phyloP scores from a whole-genome alignment of 1,284 basidiomycete genomes.

The Trichosporon sp. region DNA sequence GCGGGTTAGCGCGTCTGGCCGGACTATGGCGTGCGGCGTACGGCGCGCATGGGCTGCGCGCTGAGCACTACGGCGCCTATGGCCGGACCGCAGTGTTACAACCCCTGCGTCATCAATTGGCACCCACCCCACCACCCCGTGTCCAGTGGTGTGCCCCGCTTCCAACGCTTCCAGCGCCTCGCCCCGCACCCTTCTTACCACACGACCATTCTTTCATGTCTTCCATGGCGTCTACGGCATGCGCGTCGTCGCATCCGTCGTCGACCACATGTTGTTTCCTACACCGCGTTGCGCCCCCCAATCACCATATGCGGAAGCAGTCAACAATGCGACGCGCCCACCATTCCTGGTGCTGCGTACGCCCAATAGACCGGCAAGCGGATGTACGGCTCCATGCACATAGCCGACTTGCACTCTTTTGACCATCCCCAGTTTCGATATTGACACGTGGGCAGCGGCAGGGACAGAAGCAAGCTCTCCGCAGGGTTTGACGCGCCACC shows the following conservation, averaged over 20 bases:
- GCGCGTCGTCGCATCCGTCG: neutral
- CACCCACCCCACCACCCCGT: neutral
- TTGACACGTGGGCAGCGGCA: neutral
- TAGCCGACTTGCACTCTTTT: neutral
- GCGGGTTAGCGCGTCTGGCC: neutral
- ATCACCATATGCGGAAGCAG: neutral
- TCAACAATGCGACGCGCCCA: neutral
- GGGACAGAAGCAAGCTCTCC: neutral
- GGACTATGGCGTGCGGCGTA: neutral
- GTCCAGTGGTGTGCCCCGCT: neutral
- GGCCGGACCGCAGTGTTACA: slow-evolving; percentile 10
- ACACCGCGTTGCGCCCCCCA: no score
- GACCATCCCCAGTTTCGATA: neutral
- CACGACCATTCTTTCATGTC: no score
- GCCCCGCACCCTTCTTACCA: no score
- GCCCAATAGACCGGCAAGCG: neutral
- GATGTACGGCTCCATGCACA: neutral
- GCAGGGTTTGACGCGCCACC: no score
- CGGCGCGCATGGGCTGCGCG: neutral
- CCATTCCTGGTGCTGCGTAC: neutral
- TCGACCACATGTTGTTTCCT: neutral
- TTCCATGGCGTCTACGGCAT: neutral
- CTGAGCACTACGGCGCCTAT: neutral
- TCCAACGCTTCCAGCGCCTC: neutral
- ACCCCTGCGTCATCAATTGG: slow-evolving; percentile 10